Evolutionary conservation across 2,329 filamentous ascomycete species (phyloP), one percentile per base, ranked within the genome.

Genomic region (Samsoniella hepiali): DNA sequence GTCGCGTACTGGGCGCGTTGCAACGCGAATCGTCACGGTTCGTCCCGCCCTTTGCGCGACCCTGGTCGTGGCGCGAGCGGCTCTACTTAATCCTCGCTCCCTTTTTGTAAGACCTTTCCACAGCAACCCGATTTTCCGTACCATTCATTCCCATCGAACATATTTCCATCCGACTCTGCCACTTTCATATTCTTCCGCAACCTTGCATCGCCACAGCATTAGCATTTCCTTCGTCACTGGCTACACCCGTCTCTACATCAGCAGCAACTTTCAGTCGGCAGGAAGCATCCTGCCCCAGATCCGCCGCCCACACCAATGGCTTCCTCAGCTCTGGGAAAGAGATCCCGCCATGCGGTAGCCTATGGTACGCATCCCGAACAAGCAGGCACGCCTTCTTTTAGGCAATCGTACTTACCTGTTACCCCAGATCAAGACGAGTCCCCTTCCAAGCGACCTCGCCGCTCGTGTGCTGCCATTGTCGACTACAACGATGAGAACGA

Each of bases 401-500:
- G 32, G 22, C 15, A 40, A 13, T 54, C 50, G 40, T 55, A 59
- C 44, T 63, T 67, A 17, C 65, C 45, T 58, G 1, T 45, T 22
- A n/a, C 38, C 32, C 42, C 42, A 42, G 59, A 54, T 31, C 22
- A n/a, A 58, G 61, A 65, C 59, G 71, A 73, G 58, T 72, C 72
- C 40, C 78, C 81, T 49, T 69, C 74, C 47, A 86, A 85, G 68
- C 76, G 80, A 67, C 74, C 78, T 58, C 78, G 82, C 66, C 77
- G 79, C 44, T 65, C 59, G 32, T 73, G 76, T 49, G 78, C 75
- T 63, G 78, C 74, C 66, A 77, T 70, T 67, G 74, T 71, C 66
- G 70, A 72, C 53, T 80, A 84, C 70, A 87, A 88, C 68, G 85
- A 90, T 68, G 89, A 93, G 74, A 90, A 91, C 68, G 79, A 84